These are phyloP conservation scores for Uronychia setigera DNA, from an alignment of 73 alveolate species.

Conservation along the genomic window DNA sequence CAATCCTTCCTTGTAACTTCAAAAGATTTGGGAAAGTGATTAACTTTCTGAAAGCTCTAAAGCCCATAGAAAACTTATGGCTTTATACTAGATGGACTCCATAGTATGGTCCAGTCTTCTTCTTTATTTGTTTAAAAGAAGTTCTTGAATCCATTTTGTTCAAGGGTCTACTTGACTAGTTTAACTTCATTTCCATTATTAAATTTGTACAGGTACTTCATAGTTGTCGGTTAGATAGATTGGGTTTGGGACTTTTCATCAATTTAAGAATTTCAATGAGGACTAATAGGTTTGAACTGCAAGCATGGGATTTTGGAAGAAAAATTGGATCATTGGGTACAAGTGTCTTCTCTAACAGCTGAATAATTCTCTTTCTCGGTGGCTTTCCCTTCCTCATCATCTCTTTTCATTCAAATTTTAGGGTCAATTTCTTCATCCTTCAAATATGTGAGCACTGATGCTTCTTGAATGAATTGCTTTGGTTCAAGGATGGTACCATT, in stretches of 20 bases:
- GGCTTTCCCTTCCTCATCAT: background rate
- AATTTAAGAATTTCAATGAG: too few relatives aligned
- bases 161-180: slow-evolving; percentile 9
- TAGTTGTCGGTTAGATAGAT: background rate
- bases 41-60: slow-evolving; percentile 23
- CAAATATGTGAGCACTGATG: background rate
- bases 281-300: background rate
- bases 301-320: background rate
- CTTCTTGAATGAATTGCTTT: background rate
- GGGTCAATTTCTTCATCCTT: too few relatives aligned
- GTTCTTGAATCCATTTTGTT: slow-evolving; percentile 15
- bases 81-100: slow-evolving; percentile 34
- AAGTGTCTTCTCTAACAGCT: too few relatives aligned
- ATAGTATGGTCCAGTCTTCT: slow-evolving; percentile 7
- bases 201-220: slow-evolving; percentile 5
- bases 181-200: slow-evolving; percentile 27
- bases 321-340: background rate
- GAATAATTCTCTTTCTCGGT: too few relatives aligned
- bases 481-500: background rate
- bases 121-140: background rate
- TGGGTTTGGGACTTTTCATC: too few relatives aligned
- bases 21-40: slow-evolving; percentile 81
- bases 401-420: too few relatives aligned
- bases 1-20: slow-evolving; percentile 81
- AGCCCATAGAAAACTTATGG: slow-evolving; percentile 28